phyloP scores from a whole-genome alignment of 2,329 filamentous ascomycete genomes.

The Clonostachys byssicola region DNA sequence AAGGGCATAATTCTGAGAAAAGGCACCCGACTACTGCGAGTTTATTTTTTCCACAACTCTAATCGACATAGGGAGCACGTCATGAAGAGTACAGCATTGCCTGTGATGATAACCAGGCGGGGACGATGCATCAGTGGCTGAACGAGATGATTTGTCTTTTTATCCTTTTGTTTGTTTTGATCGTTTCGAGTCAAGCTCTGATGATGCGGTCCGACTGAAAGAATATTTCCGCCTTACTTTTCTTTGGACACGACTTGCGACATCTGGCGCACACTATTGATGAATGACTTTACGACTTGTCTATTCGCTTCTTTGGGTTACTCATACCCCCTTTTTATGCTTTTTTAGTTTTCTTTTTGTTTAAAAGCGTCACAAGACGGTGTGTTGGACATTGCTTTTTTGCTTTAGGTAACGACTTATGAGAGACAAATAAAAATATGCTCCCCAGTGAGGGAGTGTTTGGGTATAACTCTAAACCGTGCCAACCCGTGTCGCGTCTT shows the following conservation, averaged over 20 bases:
- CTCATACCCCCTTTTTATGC: background rate
- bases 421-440: background rate
- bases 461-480: no score
- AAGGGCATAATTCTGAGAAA: slow-evolving; percentile 12
- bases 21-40: background rate
- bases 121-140: background rate
- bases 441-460: no score
- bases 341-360: background rate
- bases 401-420: background rate
- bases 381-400: background rate
- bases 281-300: background rate
- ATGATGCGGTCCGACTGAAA: background rate
- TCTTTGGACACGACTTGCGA: background rate
- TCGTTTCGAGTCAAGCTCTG: background rate
- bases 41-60: background rate
- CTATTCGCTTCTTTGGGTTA: no score
- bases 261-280: background rate
- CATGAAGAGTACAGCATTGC: slow-evolving; percentile 17
- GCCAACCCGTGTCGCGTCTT: no score
- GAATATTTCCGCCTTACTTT: background rate
- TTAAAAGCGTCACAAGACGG: background rate
- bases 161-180: background rate
- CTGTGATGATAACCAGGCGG: slow-evolving; percentile 3
- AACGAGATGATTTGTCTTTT: background rate
- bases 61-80: slow-evolving; percentile 21